Conservation (phyloP, 352 stramenopile species). For the Phytopythium boreale region DNA sequence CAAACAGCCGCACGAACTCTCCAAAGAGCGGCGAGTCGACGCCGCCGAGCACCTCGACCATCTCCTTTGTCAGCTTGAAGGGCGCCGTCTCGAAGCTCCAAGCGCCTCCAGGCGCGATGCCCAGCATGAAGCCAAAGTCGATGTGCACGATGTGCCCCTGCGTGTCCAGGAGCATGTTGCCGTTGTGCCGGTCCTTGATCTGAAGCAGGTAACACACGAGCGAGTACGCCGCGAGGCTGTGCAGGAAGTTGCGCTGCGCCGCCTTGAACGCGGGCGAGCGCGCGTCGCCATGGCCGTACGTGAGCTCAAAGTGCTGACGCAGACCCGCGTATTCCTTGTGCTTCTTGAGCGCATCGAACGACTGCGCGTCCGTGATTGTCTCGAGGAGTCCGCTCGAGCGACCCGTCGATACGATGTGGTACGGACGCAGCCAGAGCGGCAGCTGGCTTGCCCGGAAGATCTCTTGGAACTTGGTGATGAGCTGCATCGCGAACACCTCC, state of each 20-base stretch:
- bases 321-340: slow-evolving; percentile 80
- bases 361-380: slow-evolving; percentile 94
- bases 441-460: slow-evolving; percentile 91
- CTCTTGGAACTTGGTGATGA: slow-evolving; percentile 92
- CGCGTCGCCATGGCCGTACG: slow-evolving; percentile 69
- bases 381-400: slow-evolving; percentile 92
- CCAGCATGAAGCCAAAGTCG: slow-evolving; percentile 97
- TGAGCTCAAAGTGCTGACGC: slow-evolving; percentile 89
- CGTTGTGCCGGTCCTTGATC: slow-evolving; percentile 96
- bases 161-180: slow-evolving; percentile 93
- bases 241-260: slow-evolving; percentile 59
- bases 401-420: slow-evolving; percentile 93
- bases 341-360: slow-evolving; percentile 95
- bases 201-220: slow-evolving; percentile 87
- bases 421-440: slow-evolving; percentile 92
- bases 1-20: slow-evolving; percentile 69
- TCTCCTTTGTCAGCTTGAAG: slow-evolving; percentile 96
- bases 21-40: slow-evolving; percentile 53
- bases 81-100: slow-evolving; percentile 92
- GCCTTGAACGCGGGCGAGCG: slow-evolving; percentile 35
- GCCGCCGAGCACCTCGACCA: slow-evolving; percentile 90
- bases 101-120: slow-evolving; percentile 91
- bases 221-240: slow-evolving; percentile 66
- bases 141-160: slow-evolving; percentile 93
- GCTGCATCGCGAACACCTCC: slow-evolving; percentile 95